Conservation (phyloP, 306 rosid genomes). For the Fragaria nilgerrensis region DNA sequence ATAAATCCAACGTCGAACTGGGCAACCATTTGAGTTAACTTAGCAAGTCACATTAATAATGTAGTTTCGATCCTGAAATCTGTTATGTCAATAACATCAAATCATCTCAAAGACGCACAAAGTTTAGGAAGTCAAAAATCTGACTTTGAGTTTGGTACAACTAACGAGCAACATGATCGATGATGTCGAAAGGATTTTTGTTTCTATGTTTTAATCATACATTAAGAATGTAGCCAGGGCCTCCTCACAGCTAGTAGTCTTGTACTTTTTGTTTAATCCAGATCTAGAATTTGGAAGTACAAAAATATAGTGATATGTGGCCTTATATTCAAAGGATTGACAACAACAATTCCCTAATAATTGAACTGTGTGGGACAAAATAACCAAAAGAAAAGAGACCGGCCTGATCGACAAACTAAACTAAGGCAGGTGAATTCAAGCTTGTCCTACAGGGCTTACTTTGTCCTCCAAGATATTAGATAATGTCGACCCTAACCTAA, state of each 20-base stretch:
- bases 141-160: constrained; percentile 3
- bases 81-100: not conserved
- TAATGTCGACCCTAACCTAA: not conserved
- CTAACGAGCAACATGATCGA: not conserved
- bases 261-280: not conserved
- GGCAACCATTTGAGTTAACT: too few relatives aligned
- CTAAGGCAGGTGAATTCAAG: too few relatives aligned
- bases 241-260: not conserved
- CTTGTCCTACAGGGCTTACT: not conserved
- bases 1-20: too few relatives aligned
- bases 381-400: not conserved
- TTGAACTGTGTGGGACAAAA: not conserved
- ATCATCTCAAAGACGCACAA: not conserved
- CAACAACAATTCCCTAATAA: constrained; percentile 12
- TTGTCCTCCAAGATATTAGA: not conserved
- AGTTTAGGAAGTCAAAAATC: constrained; percentile 3
- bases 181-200: not conserved
- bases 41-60: not conserved
- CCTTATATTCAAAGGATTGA: not conserved
- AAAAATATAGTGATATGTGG: not conserved
- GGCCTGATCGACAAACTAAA: too few relatives aligned
- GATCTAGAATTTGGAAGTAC: not conserved
- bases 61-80: not conserved
- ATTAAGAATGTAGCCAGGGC: not conserved
- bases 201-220: not conserved